A percentile compares a stretch with the other conserved stretches of the same genome.
Conservation (phyloP, 345 rosid genomes). For the Sisymbrium irio region DNA sequence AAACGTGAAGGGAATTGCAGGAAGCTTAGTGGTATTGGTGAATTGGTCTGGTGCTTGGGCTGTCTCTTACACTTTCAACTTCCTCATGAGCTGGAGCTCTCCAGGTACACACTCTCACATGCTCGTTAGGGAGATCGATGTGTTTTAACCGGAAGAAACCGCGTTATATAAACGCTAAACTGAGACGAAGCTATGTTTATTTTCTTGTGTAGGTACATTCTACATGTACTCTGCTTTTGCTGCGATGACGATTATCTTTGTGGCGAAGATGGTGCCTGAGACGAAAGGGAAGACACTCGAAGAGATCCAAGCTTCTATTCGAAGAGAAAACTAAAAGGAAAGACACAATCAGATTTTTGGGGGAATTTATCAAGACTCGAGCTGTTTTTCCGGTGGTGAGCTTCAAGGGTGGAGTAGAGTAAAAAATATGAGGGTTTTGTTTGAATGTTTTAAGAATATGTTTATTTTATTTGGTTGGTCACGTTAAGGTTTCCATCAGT, state of each 20-base stretch:
- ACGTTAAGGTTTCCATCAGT: background rate
- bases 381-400: background rate
- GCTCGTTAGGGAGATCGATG: background rate
- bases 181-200: background rate
- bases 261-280: slow-evolving; percentile 79
- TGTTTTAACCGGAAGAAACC: background rate
- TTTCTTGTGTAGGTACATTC: slow-evolving; percentile 69
- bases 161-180: background rate
- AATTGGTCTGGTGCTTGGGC: slow-evolving; percentile 95
- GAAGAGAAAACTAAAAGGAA: slow-evolving; percentile 16
- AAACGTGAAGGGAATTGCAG: slow-evolving; percentile 79
- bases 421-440: background rate
- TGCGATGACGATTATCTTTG: slow-evolving; percentile 54
- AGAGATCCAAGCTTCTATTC: slow-evolving; percentile 76
- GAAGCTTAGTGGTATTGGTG: slow-evolving; percentile 89
- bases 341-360: background rate
- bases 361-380: background rate
- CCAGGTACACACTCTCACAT: slow-evolving; percentile 43
- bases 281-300: slow-evolving; percentile 94
- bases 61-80: slow-evolving; percentile 83
- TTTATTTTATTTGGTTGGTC: background rate
- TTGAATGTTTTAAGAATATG: background rate
- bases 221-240: slow-evolving; percentile 66
- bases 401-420: background rate
- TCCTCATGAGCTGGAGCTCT: slow-evolving; percentile 77